A percentile compares a stretch with the other conserved stretches of the same genome.
Evolutionary conservation across 306 rosid genomes (phyloP).

Genomic region (Lathyrus aphaca): DNA sequence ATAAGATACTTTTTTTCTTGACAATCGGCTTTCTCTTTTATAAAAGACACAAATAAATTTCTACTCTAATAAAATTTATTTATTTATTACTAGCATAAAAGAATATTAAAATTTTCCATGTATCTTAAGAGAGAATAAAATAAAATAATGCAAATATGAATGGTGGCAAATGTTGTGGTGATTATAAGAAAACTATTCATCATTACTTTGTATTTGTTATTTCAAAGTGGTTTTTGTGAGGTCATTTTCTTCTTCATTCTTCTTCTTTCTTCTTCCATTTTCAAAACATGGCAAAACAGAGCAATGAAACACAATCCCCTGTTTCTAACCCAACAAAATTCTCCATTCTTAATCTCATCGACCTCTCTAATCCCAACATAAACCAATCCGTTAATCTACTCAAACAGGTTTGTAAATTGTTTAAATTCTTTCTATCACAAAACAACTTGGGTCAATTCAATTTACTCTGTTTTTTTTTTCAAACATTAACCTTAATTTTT

Average conservation of each 20-base stretch:
- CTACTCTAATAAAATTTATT: too few species aligned
- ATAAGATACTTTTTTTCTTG: too few species aligned
- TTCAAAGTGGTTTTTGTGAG: conserved; percentile 22
- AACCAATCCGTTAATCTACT: conserved; percentile 65
- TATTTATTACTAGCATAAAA: too few species aligned
- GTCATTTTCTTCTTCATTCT: conserved; percentile 4
- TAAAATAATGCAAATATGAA: background rate
- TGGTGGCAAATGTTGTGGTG: background rate
- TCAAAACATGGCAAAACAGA: conserved; percentile 56
- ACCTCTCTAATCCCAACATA: conserved; percentile 67
- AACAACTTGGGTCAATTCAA: background rate
- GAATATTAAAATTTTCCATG: too few species aligned
- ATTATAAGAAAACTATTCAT: conserved; percentile 7
- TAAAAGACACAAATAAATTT: too few species aligned
- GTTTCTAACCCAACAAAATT: conserved; percentile 35
- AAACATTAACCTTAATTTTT: background rate
- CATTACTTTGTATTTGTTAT: background rate
- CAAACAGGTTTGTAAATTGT: conserved; percentile 61
- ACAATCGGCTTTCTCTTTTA: too few species aligned
- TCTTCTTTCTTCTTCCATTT: conserved; percentile 19
- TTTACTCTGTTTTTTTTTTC: conserved; percentile 2
- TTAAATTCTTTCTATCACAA: background rate
- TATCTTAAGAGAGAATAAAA: background rate
- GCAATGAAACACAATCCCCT: conserved; percentile 3
- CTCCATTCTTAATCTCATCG: conserved; percentile 69